Evolutionary conservation across 441 rosid species (phyloP), one percentile per base, ranked within the genome.

Genomic region (Pelargonium myrrhifolium): DNA sequence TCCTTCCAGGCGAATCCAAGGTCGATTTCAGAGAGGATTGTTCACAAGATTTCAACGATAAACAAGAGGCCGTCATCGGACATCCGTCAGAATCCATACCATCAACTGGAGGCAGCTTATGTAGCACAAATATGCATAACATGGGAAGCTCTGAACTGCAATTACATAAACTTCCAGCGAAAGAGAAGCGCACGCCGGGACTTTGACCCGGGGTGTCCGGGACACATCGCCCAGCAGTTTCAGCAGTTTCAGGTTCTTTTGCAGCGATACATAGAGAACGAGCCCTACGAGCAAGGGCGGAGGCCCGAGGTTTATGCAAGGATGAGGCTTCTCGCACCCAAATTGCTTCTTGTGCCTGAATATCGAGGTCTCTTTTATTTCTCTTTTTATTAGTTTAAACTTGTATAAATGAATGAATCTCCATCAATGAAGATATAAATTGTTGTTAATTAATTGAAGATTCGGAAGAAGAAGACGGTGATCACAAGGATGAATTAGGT

Each of bases 61-160:
- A 85, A 82, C 80, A 77, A 84, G 77, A 82, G 21, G 1, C 56
- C 70, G 71, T 75, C 87, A 2, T 49, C 77, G 0, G 81, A 85
- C 60, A 79, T 79, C 35, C 77, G 75, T 2, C 87, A 74, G 7
- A 89, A 93, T 76, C 99, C 97, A 0, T 91, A 91, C 76, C 88
- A 79, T 53, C 96, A 88, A 65, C 83, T 93, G 31, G 99, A 93
- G 79, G 76, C 86, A 4, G 84, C 97, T 0, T 91, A 93, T 64
- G 95, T 87, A 40, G 97, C 99, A 69, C 95, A 89, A 63, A 85
- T 91, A 24, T 93, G 97, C 83, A 73, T 87, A 77, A 87, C 99
- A 42, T 91, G 96, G 99, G 99, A 91, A 78, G 97, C 96, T 42
- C 81, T 93, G 21, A 91, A 87, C 66, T 93, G 92, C 92, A 93